Conservation (phyloP, 2,329 filamentous ascomycete species). For the Colletotrichum tropicicola region DNA sequence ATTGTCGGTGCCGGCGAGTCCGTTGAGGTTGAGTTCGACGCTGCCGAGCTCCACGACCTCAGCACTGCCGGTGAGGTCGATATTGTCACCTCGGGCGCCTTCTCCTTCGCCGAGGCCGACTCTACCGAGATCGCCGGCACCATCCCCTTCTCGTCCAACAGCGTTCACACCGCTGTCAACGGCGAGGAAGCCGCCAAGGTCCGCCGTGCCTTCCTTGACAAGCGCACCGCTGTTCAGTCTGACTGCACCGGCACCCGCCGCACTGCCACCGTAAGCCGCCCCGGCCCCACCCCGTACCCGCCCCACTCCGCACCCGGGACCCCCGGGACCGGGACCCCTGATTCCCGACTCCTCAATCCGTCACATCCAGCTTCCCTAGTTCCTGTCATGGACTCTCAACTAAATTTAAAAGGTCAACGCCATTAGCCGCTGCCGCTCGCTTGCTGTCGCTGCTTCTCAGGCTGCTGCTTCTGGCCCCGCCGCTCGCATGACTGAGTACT, state of each 20-base stretch:
- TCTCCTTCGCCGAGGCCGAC: slow-evolving; percentile 62
- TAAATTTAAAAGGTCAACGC: slow-evolving; percentile 47
- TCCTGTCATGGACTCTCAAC: neutral
- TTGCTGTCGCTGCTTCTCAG: slow-evolving; percentile 61
- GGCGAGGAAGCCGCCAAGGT: slow-evolving; percentile 61
- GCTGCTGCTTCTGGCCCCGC: slow-evolving; percentile 59
- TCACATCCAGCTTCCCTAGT: neutral
- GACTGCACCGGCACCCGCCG: slow-evolving; percentile 62
- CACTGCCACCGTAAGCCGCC: slow-evolving; percentile 46
- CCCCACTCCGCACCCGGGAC: too few relatives aligned
- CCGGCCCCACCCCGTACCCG: too few relatives aligned
- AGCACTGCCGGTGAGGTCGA: slow-evolving; percentile 61
- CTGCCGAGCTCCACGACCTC: slow-evolving; percentile 64
- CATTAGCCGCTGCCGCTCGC: slow-evolving; percentile 59
- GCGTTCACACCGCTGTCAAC: slow-evolving; percentile 64
- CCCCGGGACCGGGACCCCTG: too few relatives aligned
- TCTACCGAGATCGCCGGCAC: slow-evolving; percentile 64
- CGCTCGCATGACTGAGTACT: slow-evolving; percentile 67
- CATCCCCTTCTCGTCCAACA: slow-evolving; percentile 67
- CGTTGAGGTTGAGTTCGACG: slow-evolving; percentile 62
- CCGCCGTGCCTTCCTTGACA: slow-evolving; percentile 52
- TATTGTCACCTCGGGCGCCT: slow-evolving; percentile 62
- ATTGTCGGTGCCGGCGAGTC: slow-evolving; percentile 57
- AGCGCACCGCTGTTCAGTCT: slow-evolving; percentile 60
- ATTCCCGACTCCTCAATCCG: too few relatives aligned